A percentile compares a stretch with the other conserved stretches of the same genome.
These are phyloP conservation scores for Ustilago crameri DNA, from an alignment of 1,284 basidiomycete species.

Conservation along the genomic window DNA sequence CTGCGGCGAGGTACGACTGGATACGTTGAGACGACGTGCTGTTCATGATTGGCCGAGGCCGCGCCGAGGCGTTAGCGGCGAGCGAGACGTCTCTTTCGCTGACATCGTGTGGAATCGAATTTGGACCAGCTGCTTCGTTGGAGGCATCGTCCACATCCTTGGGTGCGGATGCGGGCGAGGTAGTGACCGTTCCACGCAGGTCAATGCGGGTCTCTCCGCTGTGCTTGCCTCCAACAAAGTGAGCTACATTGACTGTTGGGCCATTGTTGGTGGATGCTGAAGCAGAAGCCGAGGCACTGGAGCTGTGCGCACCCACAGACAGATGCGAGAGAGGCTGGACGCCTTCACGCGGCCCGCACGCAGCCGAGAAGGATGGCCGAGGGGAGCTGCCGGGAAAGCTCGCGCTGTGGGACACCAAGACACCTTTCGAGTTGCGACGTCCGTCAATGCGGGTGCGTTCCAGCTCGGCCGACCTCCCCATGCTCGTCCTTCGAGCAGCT, in stretches of 20 bases:
- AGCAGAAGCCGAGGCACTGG: slow-evolving; percentile 22
- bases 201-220: slow-evolving; percentile 54
- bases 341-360: slow-evolving; percentile 37
- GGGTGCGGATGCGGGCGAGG: slow-evolving; percentile 17
- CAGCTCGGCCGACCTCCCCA: slow-evolving; percentile 31
- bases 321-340: slow-evolving; percentile 34
- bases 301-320: slow-evolving; percentile 14
- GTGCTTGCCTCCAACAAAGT: slow-evolving; percentile 39
- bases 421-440: slow-evolving; percentile 14
- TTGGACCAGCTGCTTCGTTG: neutral
- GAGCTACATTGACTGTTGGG: slow-evolving; percentile 46
- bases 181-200: slow-evolving; percentile 42
- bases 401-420: slow-evolving; percentile 39
- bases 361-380: slow-evolving; percentile 30
- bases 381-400: slow-evolving; percentile 49
- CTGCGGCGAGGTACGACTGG: slow-evolving; percentile 52
- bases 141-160: slow-evolving; percentile 7
- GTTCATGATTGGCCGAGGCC: slow-evolving; percentile 16
- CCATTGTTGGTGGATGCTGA: slow-evolving; percentile 40
- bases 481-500: slow-evolving; percentile 52
- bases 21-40: slow-evolving; percentile 42
- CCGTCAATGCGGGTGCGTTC: slow-evolving; percentile 21
- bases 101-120: slow-evolving; percentile 12
- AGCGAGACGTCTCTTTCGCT: slow-evolving; percentile 33
- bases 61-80: slow-evolving; percentile 26